These are phyloP conservation scores for Aspergillus proliferans DNA, from an alignment of 2,329 filamentous ascomycete species.

Conservation along the genomic window DNA sequence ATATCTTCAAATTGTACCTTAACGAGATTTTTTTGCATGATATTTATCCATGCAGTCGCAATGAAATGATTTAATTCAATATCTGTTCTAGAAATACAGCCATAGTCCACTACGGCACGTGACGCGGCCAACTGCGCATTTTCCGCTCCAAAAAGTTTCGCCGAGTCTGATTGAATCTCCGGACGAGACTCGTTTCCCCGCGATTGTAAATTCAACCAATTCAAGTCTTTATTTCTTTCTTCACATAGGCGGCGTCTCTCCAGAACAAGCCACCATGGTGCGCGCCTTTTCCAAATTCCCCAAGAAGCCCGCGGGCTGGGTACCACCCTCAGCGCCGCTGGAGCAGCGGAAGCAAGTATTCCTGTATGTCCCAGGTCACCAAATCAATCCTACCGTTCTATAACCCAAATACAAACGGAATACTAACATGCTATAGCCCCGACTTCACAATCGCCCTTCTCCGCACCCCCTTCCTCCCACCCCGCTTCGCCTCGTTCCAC, in stretches of 20 bases:
- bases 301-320: slow-evolving; percentile 20
- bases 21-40: too few relatives aligned
- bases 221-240: not conserved
- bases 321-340: slow-evolving; percentile 20
- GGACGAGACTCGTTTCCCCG: not conserved
- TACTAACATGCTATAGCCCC: slow-evolving; percentile 51
- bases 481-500: slow-evolving; percentile 80
- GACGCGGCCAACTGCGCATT: slow-evolving; percentile 32
- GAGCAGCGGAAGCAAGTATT: slow-evolving; percentile 42
- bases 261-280: slow-evolving; percentile 21
- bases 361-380: slow-evolving; percentile 45
- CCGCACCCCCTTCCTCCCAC: slow-evolving; percentile 63
- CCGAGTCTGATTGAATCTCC: slow-evolving; percentile 7
- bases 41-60: not conserved
- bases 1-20: too few relatives aligned
- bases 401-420: not conserved
- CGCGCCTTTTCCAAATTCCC: slow-evolving; percentile 22
- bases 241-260: not conserved
- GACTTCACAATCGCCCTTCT: slow-evolving; percentile 75
- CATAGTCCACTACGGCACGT: slow-evolving; percentile 20
- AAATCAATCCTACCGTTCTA: not conserved
- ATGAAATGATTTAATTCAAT: not conserved
- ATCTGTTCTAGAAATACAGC: not conserved
- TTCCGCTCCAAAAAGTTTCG: slow-evolving; percentile 24
- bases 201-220: too few relatives aligned